Percentiles rank a stretch among this genome's conserved stretches.
Evolutionary conservation across 106 monocot species (phyloP).

Genomic region (Dactylorhiza incarnata): DNA sequence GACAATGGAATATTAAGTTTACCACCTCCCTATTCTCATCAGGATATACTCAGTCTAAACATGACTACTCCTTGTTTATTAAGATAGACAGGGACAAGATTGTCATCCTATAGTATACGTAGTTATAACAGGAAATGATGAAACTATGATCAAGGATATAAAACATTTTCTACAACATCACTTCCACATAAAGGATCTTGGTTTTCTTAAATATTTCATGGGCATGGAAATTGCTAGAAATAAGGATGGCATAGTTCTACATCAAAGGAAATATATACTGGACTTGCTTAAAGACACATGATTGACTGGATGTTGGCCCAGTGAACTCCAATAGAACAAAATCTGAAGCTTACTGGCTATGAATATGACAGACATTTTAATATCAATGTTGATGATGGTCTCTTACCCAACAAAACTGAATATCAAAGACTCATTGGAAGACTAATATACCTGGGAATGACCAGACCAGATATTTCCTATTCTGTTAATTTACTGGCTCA

Average conservation of each 20-base stretch:
- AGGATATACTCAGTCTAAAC: background rate
- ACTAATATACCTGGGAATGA: too few species aligned
- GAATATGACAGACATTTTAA: too few species aligned
- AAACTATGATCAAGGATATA: background rate
- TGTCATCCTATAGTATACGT: background rate
- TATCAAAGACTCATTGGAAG: too few species aligned
- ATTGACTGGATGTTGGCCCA: too few species aligned
- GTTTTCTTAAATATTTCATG: background rate
- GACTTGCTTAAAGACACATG: background rate
- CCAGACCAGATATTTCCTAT: too few species aligned
- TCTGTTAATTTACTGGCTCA: background rate
- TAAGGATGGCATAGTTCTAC: background rate
- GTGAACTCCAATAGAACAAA: too few species aligned
- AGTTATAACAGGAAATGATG: background rate
- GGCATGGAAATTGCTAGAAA: background rate
- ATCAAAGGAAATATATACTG: background rate
- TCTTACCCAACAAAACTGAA: too few species aligned
- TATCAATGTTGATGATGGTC: too few species aligned
- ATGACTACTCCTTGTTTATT: too few species aligned
- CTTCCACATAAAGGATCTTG: slow-evolving; percentile 3
- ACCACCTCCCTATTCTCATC: background rate
- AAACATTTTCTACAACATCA: background rate
- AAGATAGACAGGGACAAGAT: background rate
- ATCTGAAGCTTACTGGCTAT: too few species aligned
- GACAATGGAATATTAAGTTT: too few species aligned